Conservation (phyloP, 2,329 filamentous ascomycete genomes). For the Paracoccidioides lutzii region DNA sequence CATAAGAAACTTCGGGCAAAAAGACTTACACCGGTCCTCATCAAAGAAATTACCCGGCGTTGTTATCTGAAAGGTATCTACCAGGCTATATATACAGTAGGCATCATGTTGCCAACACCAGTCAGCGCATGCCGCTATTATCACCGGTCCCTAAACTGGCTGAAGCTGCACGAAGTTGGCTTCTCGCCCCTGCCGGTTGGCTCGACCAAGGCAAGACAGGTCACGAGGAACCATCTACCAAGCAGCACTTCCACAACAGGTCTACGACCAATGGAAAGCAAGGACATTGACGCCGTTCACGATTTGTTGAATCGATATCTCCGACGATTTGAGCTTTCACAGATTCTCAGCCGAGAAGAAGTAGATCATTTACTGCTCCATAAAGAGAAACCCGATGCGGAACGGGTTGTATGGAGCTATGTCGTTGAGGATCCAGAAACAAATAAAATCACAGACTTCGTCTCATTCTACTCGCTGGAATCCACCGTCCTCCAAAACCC, state of each 20-base stretch:
- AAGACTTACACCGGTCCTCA: conserved; percentile 81
- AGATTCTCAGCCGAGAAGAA: conserved; percentile 67
- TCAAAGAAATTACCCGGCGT: conserved; percentile 91
- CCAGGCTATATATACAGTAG: conserved; percentile 93
- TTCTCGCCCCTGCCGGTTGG: conserved; percentile 78
- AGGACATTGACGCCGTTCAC: conserved; percentile 65
- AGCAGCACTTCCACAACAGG: conserved; percentile 59
- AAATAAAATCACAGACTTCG: conserved; percentile 84
- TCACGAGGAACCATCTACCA: conserved; percentile 74
- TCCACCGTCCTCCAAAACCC: conserved; percentile 77
- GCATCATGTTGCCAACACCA: conserved; percentile 79
- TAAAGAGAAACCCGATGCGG: conserved; percentile 47
- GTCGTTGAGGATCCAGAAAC: conserved; percentile 64
- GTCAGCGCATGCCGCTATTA: conserved; percentile 91
- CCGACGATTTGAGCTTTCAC: conserved; percentile 67
- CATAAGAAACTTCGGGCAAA: conserved; percentile 96
- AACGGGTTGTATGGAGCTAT: conserved; percentile 87
- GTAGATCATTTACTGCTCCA: conserved; percentile 79
- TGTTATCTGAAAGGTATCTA: conserved; percentile 79
- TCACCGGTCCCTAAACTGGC: conserved; percentile 87
- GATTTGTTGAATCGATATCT: conserved; percentile 66
- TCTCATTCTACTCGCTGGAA: conserved; percentile 92
- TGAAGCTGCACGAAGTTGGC: conserved; percentile 86
- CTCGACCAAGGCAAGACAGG: conserved; percentile 74
- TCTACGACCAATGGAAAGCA: conserved; percentile 63